Evolutionary conservation across 306 rosid species (phyloP).

Genomic region (Rosa multiflora): DNA sequence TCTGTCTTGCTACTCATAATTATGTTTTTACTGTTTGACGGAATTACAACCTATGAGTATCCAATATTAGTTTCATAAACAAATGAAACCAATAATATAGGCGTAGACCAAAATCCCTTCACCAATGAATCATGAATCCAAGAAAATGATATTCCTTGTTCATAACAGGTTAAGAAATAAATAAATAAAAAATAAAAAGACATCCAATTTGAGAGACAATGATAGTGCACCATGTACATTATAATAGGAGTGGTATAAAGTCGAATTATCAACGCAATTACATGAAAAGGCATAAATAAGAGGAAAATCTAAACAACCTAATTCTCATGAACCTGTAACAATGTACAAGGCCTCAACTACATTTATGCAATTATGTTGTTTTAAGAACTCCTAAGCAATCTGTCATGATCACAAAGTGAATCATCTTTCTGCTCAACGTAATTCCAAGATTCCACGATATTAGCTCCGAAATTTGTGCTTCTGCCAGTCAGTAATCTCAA

Average conservation of each 20-base stretch:
- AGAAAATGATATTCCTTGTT: neutral
- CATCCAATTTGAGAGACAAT: conserved; percentile 15
- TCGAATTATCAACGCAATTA: conserved; percentile 38
- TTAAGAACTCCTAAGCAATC: conserved; percentile 38
- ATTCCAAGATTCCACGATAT: conserved; percentile 10
- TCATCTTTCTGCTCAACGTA: conserved; percentile 18
- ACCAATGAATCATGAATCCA: neutral
- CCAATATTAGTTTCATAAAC: neutral
- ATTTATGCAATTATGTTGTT: conserved; percentile 31
- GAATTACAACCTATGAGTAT: neutral
- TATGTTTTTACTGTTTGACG: too few relatives aligned
- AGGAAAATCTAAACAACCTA: conserved; percentile 52
- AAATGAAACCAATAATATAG: neutral
- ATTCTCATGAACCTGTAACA: conserved; percentile 49
- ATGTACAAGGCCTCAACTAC: conserved; percentile 62
- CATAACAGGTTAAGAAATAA: too few relatives aligned
- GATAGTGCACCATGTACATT: conserved; percentile 41
- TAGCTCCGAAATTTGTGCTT: conserved; percentile 28
- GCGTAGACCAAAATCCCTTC: neutral
- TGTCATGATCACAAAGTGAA: conserved; percentile 28
- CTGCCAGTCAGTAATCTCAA: conserved; percentile 28
- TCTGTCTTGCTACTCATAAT: too few relatives aligned
- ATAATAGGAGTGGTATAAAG: conserved; percentile 33
- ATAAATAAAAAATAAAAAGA: neutral
- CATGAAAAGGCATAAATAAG: conserved; percentile 33